Base-by-base conservation (phyloP, 805 yeast genomes). In the Naumovozyma baii region DNA sequence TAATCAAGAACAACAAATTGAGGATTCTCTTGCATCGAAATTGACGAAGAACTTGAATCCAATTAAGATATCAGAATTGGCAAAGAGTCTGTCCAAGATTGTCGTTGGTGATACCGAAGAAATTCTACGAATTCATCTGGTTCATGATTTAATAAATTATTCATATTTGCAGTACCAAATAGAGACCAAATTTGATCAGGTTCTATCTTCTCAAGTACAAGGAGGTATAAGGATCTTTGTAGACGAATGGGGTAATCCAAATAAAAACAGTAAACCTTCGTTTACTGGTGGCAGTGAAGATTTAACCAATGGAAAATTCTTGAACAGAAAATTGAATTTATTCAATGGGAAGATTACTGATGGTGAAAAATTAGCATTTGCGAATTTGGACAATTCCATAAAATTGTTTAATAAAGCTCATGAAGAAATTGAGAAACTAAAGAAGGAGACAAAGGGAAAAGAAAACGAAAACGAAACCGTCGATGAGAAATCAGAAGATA, bases 351-450 rank as follows among this genome's bases (percentile, higher is more conserved):
- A 82, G 46, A 52, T 77, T 1, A 73, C 77, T 33, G 94, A 86
- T 58, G 96, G 92, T 12, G 94, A 83, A 52, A 90, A 92, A 59
- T 72, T 92, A 43, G 82, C 94, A 31, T 70, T 75, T 51, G 97
- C 96, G 3, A 88, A 86, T 55, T 70, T 90, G 50, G 95, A 86
- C 22, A 76, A 78, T 39, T 76, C 79, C n/a, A 71, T 80, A 38
- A 74, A 67, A 63, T 62, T 56, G 41, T 65, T 58, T 48, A 59
- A 49, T 39, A 52, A 55, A 42, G 48, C 54, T 39, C 63, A 47
- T 47, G 62, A 51, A 30, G 60, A 43, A 38, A 49, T 52, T 3
- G 40, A 51, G 45, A 56, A 54, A 39, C 50, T 57, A 32, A 51
- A 52, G 20, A 40, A 46, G 38, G 55, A 43, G 16, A 40, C 39